phyloP scores from a whole-genome alignment of 106 monocot species.

The Dactylorhiza incarnata region DNA sequence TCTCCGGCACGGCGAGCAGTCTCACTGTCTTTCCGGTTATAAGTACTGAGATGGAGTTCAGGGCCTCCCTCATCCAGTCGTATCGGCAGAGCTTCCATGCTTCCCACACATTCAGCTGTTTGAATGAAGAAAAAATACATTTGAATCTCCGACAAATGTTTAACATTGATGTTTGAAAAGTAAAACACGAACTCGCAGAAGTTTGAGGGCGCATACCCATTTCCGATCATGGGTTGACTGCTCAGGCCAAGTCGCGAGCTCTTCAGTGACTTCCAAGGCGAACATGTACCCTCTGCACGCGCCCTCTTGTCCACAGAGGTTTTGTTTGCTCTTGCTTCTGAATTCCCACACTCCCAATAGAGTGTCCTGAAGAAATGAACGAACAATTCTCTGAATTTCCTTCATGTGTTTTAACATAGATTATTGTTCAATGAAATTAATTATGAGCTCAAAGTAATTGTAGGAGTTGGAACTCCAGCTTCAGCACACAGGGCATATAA shows the following conservation, averaged over 20 bases:
- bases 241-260: constrained; percentile 49
- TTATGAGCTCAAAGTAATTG: too few relatives aligned
- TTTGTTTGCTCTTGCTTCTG: constrained; percentile 61
- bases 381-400: neutral
- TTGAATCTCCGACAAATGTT: neutral
- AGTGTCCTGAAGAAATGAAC: constrained; percentile 20
- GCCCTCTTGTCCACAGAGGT: constrained; percentile 20
- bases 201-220: constrained; percentile 32
- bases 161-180: too few relatives aligned
- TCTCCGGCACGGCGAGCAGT: constrained; percentile 1
- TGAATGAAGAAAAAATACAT: neutral
- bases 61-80: constrained; percentile 19
- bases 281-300: constrained; percentile 48
- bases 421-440: neutral
- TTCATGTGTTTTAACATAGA: neutral
- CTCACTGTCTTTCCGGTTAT: neutral
- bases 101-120: constrained; percentile 8
- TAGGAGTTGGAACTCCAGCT: too few relatives aligned
- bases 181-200: neutral
- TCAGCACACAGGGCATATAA: too few relatives aligned
- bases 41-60: neutral
- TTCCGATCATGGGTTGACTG: constrained; percentile 32
- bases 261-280: constrained; percentile 42
- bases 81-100: constrained; percentile 13
- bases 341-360: constrained; percentile 44